phyloP scores from a whole-genome alignment of 148 eudicot species.

The Cornus florida region DNA sequence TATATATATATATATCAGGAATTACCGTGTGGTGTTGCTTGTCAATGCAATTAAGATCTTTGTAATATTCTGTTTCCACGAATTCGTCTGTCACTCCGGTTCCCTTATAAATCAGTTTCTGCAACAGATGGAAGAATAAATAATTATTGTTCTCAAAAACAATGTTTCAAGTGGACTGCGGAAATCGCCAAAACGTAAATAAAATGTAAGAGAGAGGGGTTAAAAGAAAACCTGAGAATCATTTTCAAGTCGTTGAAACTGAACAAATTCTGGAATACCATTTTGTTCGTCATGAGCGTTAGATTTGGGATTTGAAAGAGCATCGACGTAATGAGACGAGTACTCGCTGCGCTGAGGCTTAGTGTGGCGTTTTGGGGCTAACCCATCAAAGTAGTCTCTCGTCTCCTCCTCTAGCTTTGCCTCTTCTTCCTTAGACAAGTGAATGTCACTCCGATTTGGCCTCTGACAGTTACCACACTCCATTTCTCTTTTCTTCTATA shows the following conservation, averaged over 20 bases:
- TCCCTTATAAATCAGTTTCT: conserved; percentile 60
- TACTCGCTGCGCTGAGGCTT: conserved; percentile 91
- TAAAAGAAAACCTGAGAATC: conserved; percentile 33
- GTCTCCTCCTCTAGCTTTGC: conserved; percentile 56
- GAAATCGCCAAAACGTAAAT: background rate
- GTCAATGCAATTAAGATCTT: conserved; percentile 71
- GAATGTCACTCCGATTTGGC: conserved; percentile 77
- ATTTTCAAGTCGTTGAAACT: conserved; percentile 64
- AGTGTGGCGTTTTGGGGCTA: conserved; percentile 76
- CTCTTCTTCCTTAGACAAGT: conserved; percentile 64
- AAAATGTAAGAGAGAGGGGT: too few species aligned
- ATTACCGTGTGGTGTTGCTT: conserved; percentile 89
- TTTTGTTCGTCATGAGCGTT: conserved; percentile 4
- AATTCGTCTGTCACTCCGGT: conserved; percentile 64
- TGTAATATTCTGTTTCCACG: conserved; percentile 93
- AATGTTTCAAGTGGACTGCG: too few species aligned
- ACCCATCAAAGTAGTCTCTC: conserved; percentile 56
- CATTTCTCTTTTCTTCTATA: conserved; percentile 28
- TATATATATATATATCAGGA: background rate
- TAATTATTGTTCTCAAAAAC: too few species aligned
- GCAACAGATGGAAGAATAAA: conserved; percentile 18
- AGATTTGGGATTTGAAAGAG: background rate
- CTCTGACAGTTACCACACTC: conserved; percentile 33
- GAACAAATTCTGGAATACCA: conserved; percentile 60
- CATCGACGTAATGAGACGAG: conserved; percentile 50